Base-by-base conservation (phyloP, 345 rosid species). In the Nephelium lappaceum region DNA sequence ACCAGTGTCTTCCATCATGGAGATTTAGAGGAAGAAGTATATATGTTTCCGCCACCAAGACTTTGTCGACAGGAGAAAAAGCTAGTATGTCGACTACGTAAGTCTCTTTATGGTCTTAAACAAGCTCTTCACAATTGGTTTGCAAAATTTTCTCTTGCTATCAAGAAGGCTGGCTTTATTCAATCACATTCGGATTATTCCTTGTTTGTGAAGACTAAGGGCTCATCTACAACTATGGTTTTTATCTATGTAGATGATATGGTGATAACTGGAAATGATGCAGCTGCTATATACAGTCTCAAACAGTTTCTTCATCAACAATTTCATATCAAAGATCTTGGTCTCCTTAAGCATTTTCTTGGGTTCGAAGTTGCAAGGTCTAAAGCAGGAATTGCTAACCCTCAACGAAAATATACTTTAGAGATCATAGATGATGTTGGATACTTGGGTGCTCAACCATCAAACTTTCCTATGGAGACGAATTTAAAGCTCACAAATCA, bases 301-400 rank as follows among this genome's bases (percentile, higher is more conserved):
- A 31, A 73, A 58, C 10, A 73, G 7, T 38, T 38, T 24, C 12
- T 60, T 9, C 38, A n/a, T 6, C 55, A 73, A 3, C 39, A 60
- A 9, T 73, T 73, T 60, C 19, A 60, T 38, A 57, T 60, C 27
- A 73, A 73, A 42, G 68, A 60, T 38, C 67, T 60, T 1, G 39
- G 16, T 25, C 24, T 27, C 3, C 39, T 72, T 2, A 53, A 72
- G 6, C 27, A 53, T 51, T 72, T 72, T 38, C 27, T 72, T 27
- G 64, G 75, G 4, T 0, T 72, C 5, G 64, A 58, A 58, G 65
- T 57, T 25, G 27, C 65, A 24, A 21, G 24, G 9, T 72, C 38
- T 0, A 68, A 68, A 9, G 15, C 0, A 11, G 31, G 65, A 0
- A 27, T 61, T 36, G n/a, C 38, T 14, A 11, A 21, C 6, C 10